Evolutionary conservation across 177 flowering plant genomes (phyloP), one percentile per base, ranked within the genome.

Genomic region (Telopea speciosissima): DNA sequence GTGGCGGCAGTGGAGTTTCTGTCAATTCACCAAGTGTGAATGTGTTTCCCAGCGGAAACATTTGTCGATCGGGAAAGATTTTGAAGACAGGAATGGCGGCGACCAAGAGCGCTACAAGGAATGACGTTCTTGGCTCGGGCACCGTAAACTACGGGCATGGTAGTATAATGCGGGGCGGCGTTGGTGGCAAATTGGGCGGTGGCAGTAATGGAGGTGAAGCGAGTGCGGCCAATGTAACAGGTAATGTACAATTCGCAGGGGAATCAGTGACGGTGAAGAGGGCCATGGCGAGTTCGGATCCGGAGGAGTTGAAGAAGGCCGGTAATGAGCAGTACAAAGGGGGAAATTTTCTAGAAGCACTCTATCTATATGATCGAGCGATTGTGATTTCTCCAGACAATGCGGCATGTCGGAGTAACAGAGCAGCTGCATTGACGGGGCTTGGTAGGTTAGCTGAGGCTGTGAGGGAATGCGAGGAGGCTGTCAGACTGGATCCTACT

Each of bases 91-190:
- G 78, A 3, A 76, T 82, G 81, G 81, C 79, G 81, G 81, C 79
- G 3, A 12, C 70, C 19, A 68, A 78, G 14, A 64, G 44, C 45
- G 8, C 74, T 17, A 52, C 86, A 0, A 78, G 87, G 68, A 60
- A 74, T 16, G 98, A 91, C 66, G 86, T 85, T 12, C 71, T 93
- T 69, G 92, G 97, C 24, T 77, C 88, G 1, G 96, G 98, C 12
- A 77, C 80, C 49, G 92, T 80, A 13, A 80, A 85, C 75, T 91
- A 91, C 24, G 98, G 98, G 10, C 96, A 89, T 52, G 98, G 98
- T 2, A 93, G 91, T 76, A 88, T 93, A 85, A 89, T 93, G 91
- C 85, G 96, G 65, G 86, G 87, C 63, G 86, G 78, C 8, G 68
- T 24, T 63, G 73, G 31, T 16, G 56, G 66, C 45, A 68, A 66